Percentiles rank a stretch among this genome's conserved stretches.
Conservation (phyloP, 2,329 filamentous ascomycete genomes). For the Tolypocladium pustulatum region DNA sequence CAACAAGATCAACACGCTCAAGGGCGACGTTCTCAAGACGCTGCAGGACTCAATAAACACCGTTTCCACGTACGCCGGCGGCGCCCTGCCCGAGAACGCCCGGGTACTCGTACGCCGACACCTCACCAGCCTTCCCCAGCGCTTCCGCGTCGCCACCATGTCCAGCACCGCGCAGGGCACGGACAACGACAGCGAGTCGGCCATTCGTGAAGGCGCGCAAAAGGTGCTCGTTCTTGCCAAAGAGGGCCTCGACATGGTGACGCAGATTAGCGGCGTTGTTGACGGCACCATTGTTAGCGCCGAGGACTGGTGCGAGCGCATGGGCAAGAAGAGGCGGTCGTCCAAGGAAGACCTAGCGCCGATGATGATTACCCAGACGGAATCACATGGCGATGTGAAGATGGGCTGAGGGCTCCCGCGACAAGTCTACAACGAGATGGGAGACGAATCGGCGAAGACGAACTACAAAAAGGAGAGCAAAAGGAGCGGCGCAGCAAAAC, state of each 20-base stretch:
- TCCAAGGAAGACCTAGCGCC: constrained; percentile 16
- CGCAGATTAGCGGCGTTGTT: constrained; percentile 77
- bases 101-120: constrained; percentile 72
- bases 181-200: constrained; percentile 24
- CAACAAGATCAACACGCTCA: constrained; percentile 56
- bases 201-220: constrained; percentile 49
- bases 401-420: constrained; percentile 5
- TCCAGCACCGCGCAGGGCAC: constrained; percentile 14
- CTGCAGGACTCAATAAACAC: constrained; percentile 74
- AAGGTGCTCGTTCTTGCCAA: constrained; percentile 76
- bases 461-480: not conserved
- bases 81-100: constrained; percentile 82
- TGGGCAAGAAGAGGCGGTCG: constrained; percentile 38
- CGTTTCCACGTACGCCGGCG: constrained; percentile 85
- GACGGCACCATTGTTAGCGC: constrained; percentile 85
- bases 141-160: constrained; percentile 65
- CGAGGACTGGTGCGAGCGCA: constrained; percentile 78
- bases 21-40: constrained; percentile 63
- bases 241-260: constrained; percentile 90
- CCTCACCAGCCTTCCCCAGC: constrained; percentile 71
- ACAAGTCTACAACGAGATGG: not conserved
- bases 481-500: not conserved
- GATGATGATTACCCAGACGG: not conserved
- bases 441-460: not conserved
- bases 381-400: constrained; percentile 14